These are phyloP conservation scores for Ascomycota sp. DNA, from an alignment of 2,329 filamentous ascomycete genomes.

Conservation along the genomic window DNA sequence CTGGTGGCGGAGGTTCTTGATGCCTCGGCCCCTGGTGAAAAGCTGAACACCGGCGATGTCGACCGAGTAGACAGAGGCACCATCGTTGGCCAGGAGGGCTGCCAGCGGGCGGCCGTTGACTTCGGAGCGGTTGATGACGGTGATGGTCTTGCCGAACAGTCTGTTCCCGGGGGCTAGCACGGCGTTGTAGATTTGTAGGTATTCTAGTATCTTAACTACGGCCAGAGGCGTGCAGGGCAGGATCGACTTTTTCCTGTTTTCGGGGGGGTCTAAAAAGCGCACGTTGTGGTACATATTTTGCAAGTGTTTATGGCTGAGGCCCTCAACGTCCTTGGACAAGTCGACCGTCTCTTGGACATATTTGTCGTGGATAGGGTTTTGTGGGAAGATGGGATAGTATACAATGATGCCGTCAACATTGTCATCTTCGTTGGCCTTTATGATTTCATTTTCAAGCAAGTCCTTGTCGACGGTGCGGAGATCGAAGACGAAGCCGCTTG, in stretches of 20 bases:
- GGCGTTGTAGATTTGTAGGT: constrained; percentile 89
- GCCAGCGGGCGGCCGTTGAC: constrained; percentile 87
- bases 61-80: constrained; percentile 85
- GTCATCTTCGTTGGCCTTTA: constrained; percentile 62
- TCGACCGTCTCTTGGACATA: constrained; percentile 92
- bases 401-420: constrained; percentile 79
- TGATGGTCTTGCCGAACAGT: constrained; percentile 82
- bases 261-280: constrained; percentile 67
- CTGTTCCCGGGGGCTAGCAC: constrained; percentile 85
- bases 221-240: constrained; percentile 90
- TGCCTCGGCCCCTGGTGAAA: constrained; percentile 75
- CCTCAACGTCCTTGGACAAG: constrained; percentile 84
- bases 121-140: constrained; percentile 89
- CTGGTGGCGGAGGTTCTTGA: constrained; percentile 70
- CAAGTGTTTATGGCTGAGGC: constrained; percentile 79
- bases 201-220: constrained; percentile 90
- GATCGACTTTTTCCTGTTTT: constrained; percentile 69
- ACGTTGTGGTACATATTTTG: constrained; percentile 99
- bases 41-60: constrained; percentile 82
- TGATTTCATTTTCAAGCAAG: constrained; percentile 71
- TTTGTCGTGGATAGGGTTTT: constrained; percentile 67
- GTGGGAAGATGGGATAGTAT: constrained; percentile 88
- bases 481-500: constrained; percentile 74
- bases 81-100: constrained; percentile 85
- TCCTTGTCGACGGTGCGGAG: constrained; percentile 72